These are phyloP conservation scores for Casaregolazyma suthepensis DNA, from an alignment of 1,139 yeast species.

Conservation along the genomic window DNA sequence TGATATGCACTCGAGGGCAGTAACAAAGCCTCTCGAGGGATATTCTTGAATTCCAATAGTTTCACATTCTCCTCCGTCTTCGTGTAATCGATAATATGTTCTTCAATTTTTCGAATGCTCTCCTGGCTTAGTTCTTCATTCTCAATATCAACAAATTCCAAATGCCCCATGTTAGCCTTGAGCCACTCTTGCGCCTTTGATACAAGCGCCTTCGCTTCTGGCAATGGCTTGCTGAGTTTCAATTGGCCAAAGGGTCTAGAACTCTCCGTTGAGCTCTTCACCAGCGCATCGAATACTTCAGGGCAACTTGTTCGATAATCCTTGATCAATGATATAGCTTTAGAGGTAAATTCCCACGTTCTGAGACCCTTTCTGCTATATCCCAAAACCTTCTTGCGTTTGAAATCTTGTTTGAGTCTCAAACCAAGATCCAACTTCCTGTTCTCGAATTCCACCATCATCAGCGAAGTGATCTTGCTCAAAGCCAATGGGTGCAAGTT, in stretches of 20 bases:
- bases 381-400: slow-evolving; percentile 80
- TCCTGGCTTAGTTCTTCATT: slow-evolving; percentile 71
- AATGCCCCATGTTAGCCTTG: slow-evolving; percentile 42
- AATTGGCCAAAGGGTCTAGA: not conserved
- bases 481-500: slow-evolving; percentile 58
- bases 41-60: slow-evolving; percentile 56
- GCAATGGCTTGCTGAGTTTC: slow-evolving; percentile 36
- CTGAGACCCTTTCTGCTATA: slow-evolving; percentile 62
- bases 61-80: slow-evolving; percentile 20
- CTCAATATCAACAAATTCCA: slow-evolving; percentile 65
- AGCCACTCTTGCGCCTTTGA: slow-evolving; percentile 39
- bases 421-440: slow-evolving; percentile 72
- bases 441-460: slow-evolving; percentile 50
- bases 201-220: slow-evolving; percentile 36
- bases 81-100: slow-evolving; percentile 43
- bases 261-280: not conserved
- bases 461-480: slow-evolving; percentile 72
- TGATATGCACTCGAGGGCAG: slow-evolving; percentile 71
- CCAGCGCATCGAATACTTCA: slow-evolving; percentile 45
- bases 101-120: slow-evolving; percentile 65
- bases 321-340: slow-evolving; percentile 61
- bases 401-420: slow-evolving; percentile 75
- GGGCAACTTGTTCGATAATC: slow-evolving; percentile 62
- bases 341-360: slow-evolving; percentile 79
- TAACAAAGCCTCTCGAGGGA: slow-evolving; percentile 79